Conservation (phyloP, 2,329 filamentous ascomycete species). For the Cladosporium sp. region DNA sequence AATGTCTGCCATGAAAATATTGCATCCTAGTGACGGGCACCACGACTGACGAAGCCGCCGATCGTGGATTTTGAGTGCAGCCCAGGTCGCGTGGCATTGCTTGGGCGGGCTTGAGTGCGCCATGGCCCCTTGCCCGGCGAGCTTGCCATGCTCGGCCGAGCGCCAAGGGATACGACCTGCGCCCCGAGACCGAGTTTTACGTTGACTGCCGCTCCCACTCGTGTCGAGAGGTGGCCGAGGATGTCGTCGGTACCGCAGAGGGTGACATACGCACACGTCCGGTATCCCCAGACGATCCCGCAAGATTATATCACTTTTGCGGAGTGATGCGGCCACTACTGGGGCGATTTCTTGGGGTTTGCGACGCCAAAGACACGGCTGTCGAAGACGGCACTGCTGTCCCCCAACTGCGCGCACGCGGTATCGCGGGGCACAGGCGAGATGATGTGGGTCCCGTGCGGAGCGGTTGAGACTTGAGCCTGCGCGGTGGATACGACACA, state of each 20-base stretch:
- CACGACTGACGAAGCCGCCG: background rate
- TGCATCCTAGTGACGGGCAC: no score
- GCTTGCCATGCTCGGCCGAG: background rate
- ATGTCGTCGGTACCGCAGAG: no score
- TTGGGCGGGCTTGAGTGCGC: conserved; percentile 5
- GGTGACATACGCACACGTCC: background rate
- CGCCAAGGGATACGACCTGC: background rate
- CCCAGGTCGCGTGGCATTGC: conserved; percentile 6
- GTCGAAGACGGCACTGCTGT: conserved; percentile 8
- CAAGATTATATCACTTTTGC: conserved; percentile 6
- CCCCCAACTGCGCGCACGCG: background rate
- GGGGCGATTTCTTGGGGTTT: conserved; percentile 2
- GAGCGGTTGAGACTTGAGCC: conserved; percentile 8
- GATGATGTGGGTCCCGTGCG: conserved; percentile 6
- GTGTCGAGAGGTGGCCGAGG: no score
- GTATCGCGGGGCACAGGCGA: conserved; percentile 5
- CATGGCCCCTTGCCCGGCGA: background rate
- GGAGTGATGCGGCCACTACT: conserved; percentile 4
- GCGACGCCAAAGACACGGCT: conserved; percentile 10
- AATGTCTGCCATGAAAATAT: no score
- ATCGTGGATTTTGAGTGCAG: conserved; percentile 1
- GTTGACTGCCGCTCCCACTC: background rate
- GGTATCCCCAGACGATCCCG: conserved; percentile 4
- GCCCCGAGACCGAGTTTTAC: background rate
- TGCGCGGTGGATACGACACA: background rate